phyloP scores from a whole-genome alignment of 352 stramenopile species.

The Phytopythium cucurbitacearum region DNA sequence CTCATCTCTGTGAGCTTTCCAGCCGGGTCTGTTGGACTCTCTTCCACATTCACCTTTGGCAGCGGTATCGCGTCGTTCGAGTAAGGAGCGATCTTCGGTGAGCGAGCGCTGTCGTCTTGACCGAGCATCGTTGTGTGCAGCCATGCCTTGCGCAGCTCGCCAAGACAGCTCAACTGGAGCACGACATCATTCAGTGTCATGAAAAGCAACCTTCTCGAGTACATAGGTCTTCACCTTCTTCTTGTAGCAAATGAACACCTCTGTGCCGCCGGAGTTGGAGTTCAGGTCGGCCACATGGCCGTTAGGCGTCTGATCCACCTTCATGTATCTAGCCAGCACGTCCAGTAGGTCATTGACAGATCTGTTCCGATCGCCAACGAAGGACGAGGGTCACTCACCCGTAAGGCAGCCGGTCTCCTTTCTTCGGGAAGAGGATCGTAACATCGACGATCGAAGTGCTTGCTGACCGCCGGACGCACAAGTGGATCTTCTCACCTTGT shows the following conservation, averaged over 20 bases:
- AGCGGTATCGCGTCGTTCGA: background rate
- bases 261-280: constrained; percentile 61
- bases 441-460: constrained; percentile 64
- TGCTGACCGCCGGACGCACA: constrained; percentile 71
- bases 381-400: constrained; percentile 22
- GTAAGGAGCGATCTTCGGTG: background rate
- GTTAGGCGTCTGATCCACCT: constrained; percentile 67
- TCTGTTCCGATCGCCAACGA: no score
- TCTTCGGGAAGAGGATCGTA: constrained; percentile 70
- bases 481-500: constrained; percentile 75
- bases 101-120: background rate
- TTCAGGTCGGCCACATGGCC: constrained; percentile 72
- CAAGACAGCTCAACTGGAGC: constrained; percentile 28
- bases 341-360: background rate
- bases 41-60: no score
- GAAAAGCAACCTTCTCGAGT: background rate
- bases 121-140: constrained; percentile 15
- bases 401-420: constrained; percentile 80
- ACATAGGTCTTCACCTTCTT: constrained; percentile 41
- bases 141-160: constrained; percentile 37
- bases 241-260: constrained; percentile 80
- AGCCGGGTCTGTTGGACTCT: no score
- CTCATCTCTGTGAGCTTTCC: no score
- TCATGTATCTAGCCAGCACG: constrained; percentile 50
- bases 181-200: background rate